Evolutionary conservation across 345 rosid genomes (phyloP).

Genomic region (Cochlearia excelsa): DNA sequence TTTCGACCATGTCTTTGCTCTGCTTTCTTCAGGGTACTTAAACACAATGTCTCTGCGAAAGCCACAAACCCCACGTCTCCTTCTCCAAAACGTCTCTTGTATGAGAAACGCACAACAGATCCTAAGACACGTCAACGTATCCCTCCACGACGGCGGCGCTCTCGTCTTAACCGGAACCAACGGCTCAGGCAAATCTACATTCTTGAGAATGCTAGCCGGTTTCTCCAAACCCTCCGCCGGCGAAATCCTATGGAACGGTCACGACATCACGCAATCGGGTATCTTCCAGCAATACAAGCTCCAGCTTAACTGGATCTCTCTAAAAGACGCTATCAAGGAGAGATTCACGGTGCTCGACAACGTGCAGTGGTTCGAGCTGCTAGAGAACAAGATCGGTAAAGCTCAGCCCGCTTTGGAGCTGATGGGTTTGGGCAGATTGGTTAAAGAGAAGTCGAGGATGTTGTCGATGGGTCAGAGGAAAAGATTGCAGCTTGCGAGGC

Average conservation of each 20-base stretch:
- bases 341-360: constrained; percentile 68
- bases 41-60: constrained; percentile 50
- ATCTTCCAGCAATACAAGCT: constrained; percentile 88
- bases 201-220: constrained; percentile 83
- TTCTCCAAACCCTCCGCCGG: constrained; percentile 83
- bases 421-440: constrained; percentile 82
- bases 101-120: constrained; percentile 93
- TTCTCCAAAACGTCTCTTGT: constrained; percentile 85
- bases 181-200: constrained; percentile 77
- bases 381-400: constrained; percentile 71
- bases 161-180: constrained; percentile 74
- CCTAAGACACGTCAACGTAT: constrained; percentile 65
- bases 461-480: constrained; percentile 91
- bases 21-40: constrained; percentile 2
- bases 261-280: constrained; percentile 66
- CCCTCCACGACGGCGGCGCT: constrained; percentile 79
- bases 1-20: too few species aligned
- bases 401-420: constrained; percentile 74
- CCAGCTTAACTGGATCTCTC: constrained; percentile 87
- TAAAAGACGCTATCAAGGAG: constrained; percentile 74
- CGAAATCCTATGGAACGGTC: constrained; percentile 89
- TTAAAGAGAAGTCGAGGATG: constrained; percentile 75
- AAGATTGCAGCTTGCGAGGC: constrained; percentile 79
- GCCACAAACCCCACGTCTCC: constrained; percentile 64
- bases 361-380: constrained; percentile 81